Evolutionary conservation across 192 early-diverging fungal genomes (phyloP).

Genomic region (Mortierella hygrophila): DNA sequence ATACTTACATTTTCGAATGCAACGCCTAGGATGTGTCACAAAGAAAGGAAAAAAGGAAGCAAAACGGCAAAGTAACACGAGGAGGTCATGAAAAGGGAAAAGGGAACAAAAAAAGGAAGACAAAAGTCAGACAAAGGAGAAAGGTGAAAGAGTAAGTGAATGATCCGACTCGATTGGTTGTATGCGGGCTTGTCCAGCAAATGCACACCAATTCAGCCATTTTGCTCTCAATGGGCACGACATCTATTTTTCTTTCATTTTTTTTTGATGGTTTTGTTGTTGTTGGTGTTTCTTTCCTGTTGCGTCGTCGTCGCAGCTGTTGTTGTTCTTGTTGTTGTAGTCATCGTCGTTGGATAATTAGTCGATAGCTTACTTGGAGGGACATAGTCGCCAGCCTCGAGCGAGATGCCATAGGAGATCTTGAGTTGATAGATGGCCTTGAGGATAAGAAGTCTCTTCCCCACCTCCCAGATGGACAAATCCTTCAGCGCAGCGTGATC

Average conservation of each 20-base stretch:
- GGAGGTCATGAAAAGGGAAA: not conserved
- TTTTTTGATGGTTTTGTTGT: not conserved
- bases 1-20: conserved; percentile 68
- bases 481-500: conserved; percentile 94
- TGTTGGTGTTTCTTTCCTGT: not conserved
- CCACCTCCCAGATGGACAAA: conserved; percentile 86
- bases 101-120: not conserved
- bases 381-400: conserved; percentile 88
- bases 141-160: not conserved
- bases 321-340: not conserved
- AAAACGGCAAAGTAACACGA: conserved; percentile 4
- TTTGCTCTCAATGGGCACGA: not conserved
- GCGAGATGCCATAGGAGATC: conserved; percentile 79
- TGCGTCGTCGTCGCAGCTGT: not conserved
- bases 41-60: not conserved
- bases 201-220: conserved; percentile 1
- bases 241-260: not conserved
- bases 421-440: conserved; percentile 91
- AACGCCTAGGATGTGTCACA: conserved; percentile 50
- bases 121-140: not conserved
- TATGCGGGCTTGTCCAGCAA: not conserved
- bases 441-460: conserved; percentile 89
- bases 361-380: conserved; percentile 71
- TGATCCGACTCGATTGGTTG: conserved; percentile 1
- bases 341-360: not conserved